Evolutionary conservation across 139 green algal species (phyloP), one percentile per base, ranked within the genome.

Genomic region (Tetradesmus obliquus): DNA sequence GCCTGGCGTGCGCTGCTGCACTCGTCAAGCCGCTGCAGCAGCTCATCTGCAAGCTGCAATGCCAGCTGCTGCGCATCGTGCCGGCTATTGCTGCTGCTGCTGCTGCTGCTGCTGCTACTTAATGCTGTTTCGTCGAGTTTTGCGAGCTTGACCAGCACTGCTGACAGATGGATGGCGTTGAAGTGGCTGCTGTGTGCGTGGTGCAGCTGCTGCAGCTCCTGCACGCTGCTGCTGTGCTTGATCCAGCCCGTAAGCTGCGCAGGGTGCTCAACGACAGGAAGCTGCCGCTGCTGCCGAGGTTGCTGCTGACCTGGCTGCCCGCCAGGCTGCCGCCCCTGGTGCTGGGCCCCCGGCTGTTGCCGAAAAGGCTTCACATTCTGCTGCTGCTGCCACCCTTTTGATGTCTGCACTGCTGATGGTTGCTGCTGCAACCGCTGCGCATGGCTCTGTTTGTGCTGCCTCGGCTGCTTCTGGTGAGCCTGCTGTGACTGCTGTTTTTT

Each of bases 91-190:
- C 17, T 8, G 45, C 55, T 80, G 66, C 22, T 81, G 79, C 22
- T 81, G 79, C 22, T 90, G 55, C 74, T 79, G 80, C n/a, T 87
- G 45, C 45, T 57, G 20, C 8, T 22, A 17, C 22, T 22, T 19
- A 19, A 13, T 60, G 2, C 15, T 32, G 45, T 24, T 13, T 20
- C 13, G 17, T 45, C 79, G 3, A 85, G 19, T 6, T 58, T 22
- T 15, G 86, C 87, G 1, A 91, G 87, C 51, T 57, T 58, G 2
- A 93, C 88, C 15, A 95, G 87, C 17, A 89, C 76, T 19, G 93
- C 93, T 6, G 93, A 82, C 22, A 86, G 60, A n/a, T 95, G 88
- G 20, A 95, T 91, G 55, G 74, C 24, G 79, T 95, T 95, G 51
- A 95, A 72, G 17, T 60, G 66, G 45, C 20, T 1, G 0, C 66